Evolutionary conservation across 768 basidiomycete genomes (phyloP), one percentile per base, ranked within the genome.

Genomic region (Tricholoma sp.): DNA sequence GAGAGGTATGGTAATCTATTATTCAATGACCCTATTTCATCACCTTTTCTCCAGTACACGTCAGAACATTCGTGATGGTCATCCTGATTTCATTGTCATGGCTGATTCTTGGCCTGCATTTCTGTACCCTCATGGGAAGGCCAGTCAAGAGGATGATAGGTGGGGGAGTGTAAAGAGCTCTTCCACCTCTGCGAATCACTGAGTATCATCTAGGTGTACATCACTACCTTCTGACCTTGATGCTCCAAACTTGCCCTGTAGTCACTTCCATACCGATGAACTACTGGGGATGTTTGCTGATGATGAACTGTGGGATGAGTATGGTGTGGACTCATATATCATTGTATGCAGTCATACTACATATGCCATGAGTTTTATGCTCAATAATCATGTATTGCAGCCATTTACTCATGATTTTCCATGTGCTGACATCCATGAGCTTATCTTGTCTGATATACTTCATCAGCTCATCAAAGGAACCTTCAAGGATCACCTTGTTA

Each of bases 171-270:
- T n/a, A n/a, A n/a, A n/a, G n/a, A 24, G 4, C 24, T 24, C 24
- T 24, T 24, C 24, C 24, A 1, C 24, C 24, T 24, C 24, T 24
- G 36, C 36, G 36, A 37, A 37, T 37, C 36, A 37, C 36, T 37
- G 4, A 37, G 36, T 70, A 51, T 68, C 70, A 33, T 63, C 70
- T 53, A 44, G 42, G 24, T 44, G 42, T 10, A 44, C 18, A 17
- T 41, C 39, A 41, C n/a, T 41, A 4, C 39, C n/a, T 1, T 6
- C 39, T n/a, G 39, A 41, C 9, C n/a, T 41, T 1, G 39, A 41
- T 41, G 1, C 39, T 9, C 9, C 39, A 6, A 17, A 17, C 17
- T 4, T 4, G 6, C 39, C 39, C 9, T 6, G 5, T 17, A 41
- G n/a, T 6, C 39, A 41, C 17, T 6, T 6, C 15, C 39, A 41